Conservation (phyloP, 2,329 filamentous ascomycete species). For the Lecanicillium sp. region DNA sequence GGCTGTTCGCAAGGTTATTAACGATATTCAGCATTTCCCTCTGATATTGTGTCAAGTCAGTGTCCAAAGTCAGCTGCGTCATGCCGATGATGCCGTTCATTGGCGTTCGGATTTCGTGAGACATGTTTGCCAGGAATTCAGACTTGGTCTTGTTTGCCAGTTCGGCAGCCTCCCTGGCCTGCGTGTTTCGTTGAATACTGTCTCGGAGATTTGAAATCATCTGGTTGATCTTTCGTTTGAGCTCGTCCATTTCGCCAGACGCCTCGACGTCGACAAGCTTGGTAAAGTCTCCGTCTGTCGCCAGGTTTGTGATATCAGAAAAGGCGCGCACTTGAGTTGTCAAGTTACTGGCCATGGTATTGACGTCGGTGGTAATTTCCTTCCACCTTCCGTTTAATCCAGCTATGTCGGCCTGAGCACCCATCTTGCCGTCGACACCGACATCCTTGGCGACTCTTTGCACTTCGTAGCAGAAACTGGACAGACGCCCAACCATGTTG, state of each 20-base stretch:
- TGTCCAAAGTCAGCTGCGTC: slow-evolving; percentile 94
- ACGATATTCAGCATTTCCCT: slow-evolving; percentile 98
- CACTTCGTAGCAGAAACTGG: slow-evolving; percentile 93
- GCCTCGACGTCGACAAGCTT: slow-evolving; percentile 96
- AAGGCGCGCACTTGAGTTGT: slow-evolving; percentile 97
- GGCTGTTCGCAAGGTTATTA: slow-evolving; percentile 89
- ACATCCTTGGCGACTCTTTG: slow-evolving; percentile 95
- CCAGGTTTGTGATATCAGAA: slow-evolving; percentile 95
- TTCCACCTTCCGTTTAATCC: slow-evolving; percentile 94
- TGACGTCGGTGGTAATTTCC: slow-evolving; percentile 94
- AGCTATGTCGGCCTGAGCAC: slow-evolving; percentile 89
- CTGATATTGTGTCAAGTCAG: slow-evolving; percentile 88
- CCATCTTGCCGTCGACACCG: slow-evolving; percentile 97
- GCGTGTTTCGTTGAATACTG: slow-evolving; percentile 93
- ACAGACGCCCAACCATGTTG: slow-evolving; percentile 94
- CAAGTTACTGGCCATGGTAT: slow-evolving; percentile 74
- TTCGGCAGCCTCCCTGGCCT: slow-evolving; percentile 91
- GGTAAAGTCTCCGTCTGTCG: slow-evolving; percentile 94
- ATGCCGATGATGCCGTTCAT: slow-evolving; percentile 98
- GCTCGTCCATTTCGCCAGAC: slow-evolving; percentile 96
- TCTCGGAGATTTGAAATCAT: slow-evolving; percentile 96
- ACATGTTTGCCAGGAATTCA: slow-evolving; percentile 98
- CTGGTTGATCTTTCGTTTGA: slow-evolving; percentile 98
- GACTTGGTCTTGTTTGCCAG: slow-evolving; percentile 97
- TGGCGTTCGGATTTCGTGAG: slow-evolving; percentile 92